Percentiles rank a stretch among this genome's conserved stretches.
These are phyloP conservation scores for Cladophialophora bantiana DNA, from an alignment of 2,329 filamentous ascomycete species.

Conservation along the genomic window DNA sequence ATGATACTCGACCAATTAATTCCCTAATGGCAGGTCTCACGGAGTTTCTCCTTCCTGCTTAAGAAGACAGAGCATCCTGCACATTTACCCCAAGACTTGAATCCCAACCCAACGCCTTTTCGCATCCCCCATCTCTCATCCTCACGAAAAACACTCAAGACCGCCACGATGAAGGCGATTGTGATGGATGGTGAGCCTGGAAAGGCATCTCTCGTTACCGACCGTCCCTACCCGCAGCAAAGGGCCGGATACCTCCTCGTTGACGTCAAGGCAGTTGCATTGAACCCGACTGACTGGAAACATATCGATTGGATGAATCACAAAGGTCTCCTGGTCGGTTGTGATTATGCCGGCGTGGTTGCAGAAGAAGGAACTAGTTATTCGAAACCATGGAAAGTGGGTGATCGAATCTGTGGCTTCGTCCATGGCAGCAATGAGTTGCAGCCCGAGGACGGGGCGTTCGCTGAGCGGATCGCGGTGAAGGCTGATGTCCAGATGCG, in stretches of 20 bases:
- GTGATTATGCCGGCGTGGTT: constrained; percentile 47
- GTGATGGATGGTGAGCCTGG: constrained; percentile 44
- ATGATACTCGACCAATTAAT: background rate
- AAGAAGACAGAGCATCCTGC: background rate
- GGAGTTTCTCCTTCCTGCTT: background rate
- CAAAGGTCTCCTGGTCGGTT: constrained; percentile 50
- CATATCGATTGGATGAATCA: constrained; percentile 48
- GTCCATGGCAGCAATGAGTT: constrained; percentile 46
- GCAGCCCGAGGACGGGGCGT: constrained; percentile 45
- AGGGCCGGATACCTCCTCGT: constrained; percentile 60
- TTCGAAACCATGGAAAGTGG: constrained; percentile 50
- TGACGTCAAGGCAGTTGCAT: constrained; percentile 59
- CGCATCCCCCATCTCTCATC: background rate
- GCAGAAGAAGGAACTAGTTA: constrained; percentile 38
- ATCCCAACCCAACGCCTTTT: no score
- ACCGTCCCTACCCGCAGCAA: constrained; percentile 52
- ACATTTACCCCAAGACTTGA: background rate
- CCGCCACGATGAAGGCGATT: constrained; percentile 47
- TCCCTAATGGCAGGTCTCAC: background rate
- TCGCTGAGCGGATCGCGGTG: constrained; percentile 47
- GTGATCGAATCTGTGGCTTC: constrained; percentile 50
- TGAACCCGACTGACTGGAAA: constrained; percentile 67
- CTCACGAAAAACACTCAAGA: background rate
- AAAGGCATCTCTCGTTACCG: constrained; percentile 42
- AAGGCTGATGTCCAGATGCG: constrained; percentile 44